phyloP scores from a whole-genome alignment of 176 grass and related monocot species.

The Carex pumila region DNA sequence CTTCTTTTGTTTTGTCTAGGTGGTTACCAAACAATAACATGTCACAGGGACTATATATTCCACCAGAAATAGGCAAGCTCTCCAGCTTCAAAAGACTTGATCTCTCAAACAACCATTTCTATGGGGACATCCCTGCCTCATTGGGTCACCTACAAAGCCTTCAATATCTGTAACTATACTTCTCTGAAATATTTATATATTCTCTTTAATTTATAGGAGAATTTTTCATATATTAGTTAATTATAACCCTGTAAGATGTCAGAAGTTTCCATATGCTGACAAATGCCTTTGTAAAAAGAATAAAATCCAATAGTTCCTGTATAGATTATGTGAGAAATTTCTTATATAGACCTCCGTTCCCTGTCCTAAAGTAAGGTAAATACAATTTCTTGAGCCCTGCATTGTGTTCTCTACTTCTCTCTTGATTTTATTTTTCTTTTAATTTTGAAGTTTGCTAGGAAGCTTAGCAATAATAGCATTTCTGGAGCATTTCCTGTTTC shows the following conservation, averaged over 20 bases:
- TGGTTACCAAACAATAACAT: conserved; percentile 88
- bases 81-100: conserved; percentile 63
- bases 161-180: conserved; percentile 67
- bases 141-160: conserved; percentile 67
- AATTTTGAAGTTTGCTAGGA: conserved; percentile 43
- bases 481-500: conserved; percentile 66
- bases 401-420: not conserved
- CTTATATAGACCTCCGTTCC: not conserved
- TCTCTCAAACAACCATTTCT: conserved; percentile 71
- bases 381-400: not conserved
- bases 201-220: not conserved
- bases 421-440: not conserved
- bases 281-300: not conserved
- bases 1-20: conserved; percentile 27
- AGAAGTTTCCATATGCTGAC: not conserved
- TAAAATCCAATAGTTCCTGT: not conserved
- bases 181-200: not conserved
- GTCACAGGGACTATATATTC: conserved; percentile 51
- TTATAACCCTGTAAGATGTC: not conserved
- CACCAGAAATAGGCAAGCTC: conserved; percentile 68
- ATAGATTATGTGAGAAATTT: not conserved
- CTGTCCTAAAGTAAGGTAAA: not conserved
- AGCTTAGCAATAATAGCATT: conserved; percentile 84
- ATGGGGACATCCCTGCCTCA: conserved; percentile 51
- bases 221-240: not conserved